Conservation (phyloP, 805 yeast species). For the Maudiozyma barnettii region DNA sequence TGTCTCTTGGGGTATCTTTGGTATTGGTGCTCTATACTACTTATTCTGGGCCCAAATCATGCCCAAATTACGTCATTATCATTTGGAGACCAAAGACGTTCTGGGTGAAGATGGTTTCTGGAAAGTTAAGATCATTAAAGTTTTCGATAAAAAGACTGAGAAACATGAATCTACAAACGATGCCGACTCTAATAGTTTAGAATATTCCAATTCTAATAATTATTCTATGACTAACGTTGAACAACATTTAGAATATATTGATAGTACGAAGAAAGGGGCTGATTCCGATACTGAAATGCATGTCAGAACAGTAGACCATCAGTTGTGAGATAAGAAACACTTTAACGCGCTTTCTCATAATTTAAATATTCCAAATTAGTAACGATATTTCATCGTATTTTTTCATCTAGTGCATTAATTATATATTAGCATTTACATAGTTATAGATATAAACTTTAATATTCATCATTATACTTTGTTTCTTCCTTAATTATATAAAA, state of each 20-base stretch:
- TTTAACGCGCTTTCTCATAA: too few species aligned
- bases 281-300: slow-evolving; percentile 2
- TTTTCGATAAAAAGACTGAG: slow-evolving; percentile 7
- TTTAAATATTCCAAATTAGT: too few species aligned
- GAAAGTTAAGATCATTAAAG: slow-evolving; percentile 44
- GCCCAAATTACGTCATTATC: slow-evolving; percentile 48
- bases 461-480: too few species aligned
- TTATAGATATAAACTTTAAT: background rate
- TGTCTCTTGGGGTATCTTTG: slow-evolving; percentile 70
- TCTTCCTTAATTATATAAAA: too few species aligned
- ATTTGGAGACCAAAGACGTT: slow-evolving; percentile 42
- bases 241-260: slow-evolving; percentile 7
- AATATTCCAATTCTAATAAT: background rate
- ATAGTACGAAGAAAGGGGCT: slow-evolving; percentile 1
- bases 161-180: slow-evolving; percentile 5
- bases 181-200: background rate
- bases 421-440: background rate
- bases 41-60: slow-evolving; percentile 48
- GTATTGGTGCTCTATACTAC: slow-evolving; percentile 59
- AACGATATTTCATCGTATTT: too few species aligned
- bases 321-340: too few species aligned
- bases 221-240: background rate
- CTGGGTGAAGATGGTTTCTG: slow-evolving; percentile 64
- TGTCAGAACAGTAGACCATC: background rate
- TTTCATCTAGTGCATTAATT: background rate